Conservation (phyloP, 805 yeast species). For the Zygotorulaspora florentina region DNA sequence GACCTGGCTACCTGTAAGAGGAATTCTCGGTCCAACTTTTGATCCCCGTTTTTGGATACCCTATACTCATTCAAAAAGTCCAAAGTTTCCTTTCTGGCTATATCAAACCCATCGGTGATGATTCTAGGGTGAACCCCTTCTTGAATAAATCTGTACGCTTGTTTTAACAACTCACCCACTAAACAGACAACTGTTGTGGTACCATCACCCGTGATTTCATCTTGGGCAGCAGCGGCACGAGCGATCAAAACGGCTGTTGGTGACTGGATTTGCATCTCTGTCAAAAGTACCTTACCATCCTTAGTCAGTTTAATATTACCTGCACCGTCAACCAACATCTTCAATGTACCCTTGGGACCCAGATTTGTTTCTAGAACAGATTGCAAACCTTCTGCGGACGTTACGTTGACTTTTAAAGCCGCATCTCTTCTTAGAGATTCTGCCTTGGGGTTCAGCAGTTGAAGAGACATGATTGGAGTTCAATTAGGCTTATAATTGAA, state of each 20-base stretch:
- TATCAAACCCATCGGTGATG: conserved; percentile 90
- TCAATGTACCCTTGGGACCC: conserved; percentile 96
- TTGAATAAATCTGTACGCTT: conserved; percentile 83
- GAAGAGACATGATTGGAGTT: conserved; percentile 50
- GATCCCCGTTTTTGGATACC: conserved; percentile 38
- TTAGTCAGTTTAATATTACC: conserved; percentile 94
- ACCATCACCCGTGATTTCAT: conserved; percentile 99
- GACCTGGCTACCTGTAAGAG: conserved; percentile 88
- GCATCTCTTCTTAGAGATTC: conserved; percentile 94
- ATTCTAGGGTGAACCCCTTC: conserved; percentile 97
- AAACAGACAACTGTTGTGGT: conserved; percentile 92
- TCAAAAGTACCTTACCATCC: conserved; percentile 89
- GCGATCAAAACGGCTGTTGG: conserved; percentile 91
- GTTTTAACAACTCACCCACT: conserved; percentile 91
- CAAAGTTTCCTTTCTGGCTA: conserved; percentile 74
- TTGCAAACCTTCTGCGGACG: conserved; percentile 96
- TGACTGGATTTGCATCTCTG: conserved; percentile 95
- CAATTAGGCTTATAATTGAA: background rate
- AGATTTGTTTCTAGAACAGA: conserved; percentile 85
- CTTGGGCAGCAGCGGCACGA: conserved; percentile 97
- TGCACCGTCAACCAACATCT: conserved; percentile 95
- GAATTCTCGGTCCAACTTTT: conserved; percentile 73
- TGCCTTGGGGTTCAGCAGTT: conserved; percentile 92
- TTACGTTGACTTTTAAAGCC: conserved; percentile 90
- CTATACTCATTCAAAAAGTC: conserved; percentile 66